Percentiles rank a stretch among this genome's conserved stretches.
Conservation (phyloP, 2,329 filamentous ascomycete genomes). For the Pseudocercospora fuligena region DNA sequence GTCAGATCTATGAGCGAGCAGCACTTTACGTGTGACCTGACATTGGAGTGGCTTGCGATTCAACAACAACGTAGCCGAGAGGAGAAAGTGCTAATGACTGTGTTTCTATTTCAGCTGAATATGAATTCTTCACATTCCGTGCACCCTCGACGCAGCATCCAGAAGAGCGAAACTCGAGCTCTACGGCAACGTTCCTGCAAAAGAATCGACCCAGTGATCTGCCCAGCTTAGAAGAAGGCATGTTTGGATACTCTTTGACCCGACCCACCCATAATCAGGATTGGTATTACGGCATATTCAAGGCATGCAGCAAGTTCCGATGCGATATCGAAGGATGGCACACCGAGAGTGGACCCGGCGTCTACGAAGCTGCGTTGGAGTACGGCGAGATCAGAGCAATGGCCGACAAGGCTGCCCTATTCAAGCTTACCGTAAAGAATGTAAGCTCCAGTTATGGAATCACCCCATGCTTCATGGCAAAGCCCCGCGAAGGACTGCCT, state of each 20-base stretch:
- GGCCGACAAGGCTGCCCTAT: constrained; percentile 89
- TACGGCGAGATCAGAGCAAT: constrained; percentile 86
- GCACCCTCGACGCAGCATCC: constrained; percentile 57
- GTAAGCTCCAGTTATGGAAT: constrained; percentile 86
- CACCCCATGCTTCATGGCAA: constrained; percentile 98
- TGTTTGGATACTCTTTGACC: constrained; percentile 94
- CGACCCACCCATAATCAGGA: constrained; percentile 87
- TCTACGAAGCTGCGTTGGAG: constrained; percentile 93
- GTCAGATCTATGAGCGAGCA: background rate
- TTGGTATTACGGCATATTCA: constrained; percentile 87
- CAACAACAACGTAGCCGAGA: background rate
- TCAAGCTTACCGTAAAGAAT: constrained; percentile 94
- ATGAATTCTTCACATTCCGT: constrained; percentile 92
- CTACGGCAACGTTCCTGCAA: constrained; percentile 74
- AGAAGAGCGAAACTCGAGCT: constrained; percentile 64
- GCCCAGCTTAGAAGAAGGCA: constrained; percentile 83
- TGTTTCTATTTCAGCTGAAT: constrained; percentile 68
- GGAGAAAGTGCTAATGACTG: background rate
- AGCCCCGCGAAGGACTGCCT: constrained; percentile 85
- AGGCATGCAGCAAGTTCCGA: constrained; percentile 75
- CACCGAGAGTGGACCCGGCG: constrained; percentile 89
- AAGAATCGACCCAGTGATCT: constrained; percentile 74
- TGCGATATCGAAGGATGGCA: constrained; percentile 94
- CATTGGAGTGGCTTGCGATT: background rate
- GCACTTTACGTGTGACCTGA: background rate